Conservation (phyloP, 805 yeast genomes). For the Cyberlindnera suaveolens region DNA sequence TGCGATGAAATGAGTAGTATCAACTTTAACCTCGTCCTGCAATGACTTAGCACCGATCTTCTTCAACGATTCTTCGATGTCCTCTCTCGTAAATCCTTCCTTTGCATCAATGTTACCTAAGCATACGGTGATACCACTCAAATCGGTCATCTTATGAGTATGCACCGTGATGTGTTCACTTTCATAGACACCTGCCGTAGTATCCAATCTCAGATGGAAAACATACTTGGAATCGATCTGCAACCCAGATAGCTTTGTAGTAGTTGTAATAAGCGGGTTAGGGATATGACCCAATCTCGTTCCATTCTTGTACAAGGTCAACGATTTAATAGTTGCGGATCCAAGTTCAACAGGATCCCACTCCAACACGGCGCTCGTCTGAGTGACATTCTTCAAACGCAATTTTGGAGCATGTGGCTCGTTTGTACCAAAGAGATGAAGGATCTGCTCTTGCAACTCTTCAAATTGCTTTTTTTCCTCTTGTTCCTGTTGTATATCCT, state of each 20-base stretch:
- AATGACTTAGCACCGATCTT: constrained; percentile 82
- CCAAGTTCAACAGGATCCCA: constrained; percentile 89
- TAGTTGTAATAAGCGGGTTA: constrained; percentile 67
- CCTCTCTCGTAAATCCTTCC: constrained; percentile 38
- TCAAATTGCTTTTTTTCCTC: constrained; percentile 55
- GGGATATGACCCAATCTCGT: constrained; percentile 77
- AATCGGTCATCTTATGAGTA: constrained; percentile 95
- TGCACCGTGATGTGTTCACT: constrained; percentile 64
- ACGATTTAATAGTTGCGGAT: constrained; percentile 68
- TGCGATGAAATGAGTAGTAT: constrained; percentile 90
- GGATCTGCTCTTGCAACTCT: constrained; percentile 64
- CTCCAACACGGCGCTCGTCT: constrained; percentile 88
- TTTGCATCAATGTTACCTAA: constrained; percentile 68
- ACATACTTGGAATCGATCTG: constrained; percentile 78
- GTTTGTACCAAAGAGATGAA: constrained; percentile 62
- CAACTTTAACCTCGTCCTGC: constrained; percentile 69
- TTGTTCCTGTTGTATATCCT: constrained; percentile 61
- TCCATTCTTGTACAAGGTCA: constrained; percentile 68
- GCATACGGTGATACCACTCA: constrained; percentile 88
- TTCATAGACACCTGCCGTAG: constrained; percentile 81
- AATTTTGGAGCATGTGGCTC: constrained; percentile 70
- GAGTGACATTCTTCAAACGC: constrained; percentile 73
- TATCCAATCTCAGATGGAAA: constrained; percentile 74
- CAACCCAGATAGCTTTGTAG: constrained; percentile 86
- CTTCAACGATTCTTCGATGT: constrained; percentile 54